A percentile compares a stretch with the other conserved stretches of the same genome.
These are phyloP conservation scores for Domatiomyces globalis DNA, from an alignment of 2,329 filamentous ascomycete species.

Conservation along the genomic window DNA sequence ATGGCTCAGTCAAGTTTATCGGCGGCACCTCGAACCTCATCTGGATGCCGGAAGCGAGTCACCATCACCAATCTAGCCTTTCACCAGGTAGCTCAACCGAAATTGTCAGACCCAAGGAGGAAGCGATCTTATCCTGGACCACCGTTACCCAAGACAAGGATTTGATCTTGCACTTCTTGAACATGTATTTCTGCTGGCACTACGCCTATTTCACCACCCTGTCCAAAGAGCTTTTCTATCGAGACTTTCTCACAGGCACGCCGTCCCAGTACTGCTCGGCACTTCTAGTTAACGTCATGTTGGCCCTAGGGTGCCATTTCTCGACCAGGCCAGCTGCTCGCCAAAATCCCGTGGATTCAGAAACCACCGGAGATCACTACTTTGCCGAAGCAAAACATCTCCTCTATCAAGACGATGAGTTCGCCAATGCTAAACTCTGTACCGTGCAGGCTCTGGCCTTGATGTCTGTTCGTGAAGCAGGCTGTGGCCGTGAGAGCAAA, in stretches of 20 bases:
- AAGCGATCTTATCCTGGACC: conserved; percentile 76
- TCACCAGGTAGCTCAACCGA: conserved; percentile 20
- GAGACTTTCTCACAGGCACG: conserved; percentile 63
- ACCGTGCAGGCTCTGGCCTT: conserved; percentile 87
- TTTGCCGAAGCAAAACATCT: conserved; percentile 85
- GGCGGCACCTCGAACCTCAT: conserved; percentile 90
- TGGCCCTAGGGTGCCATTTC: conserved; percentile 87
- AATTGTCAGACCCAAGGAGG: conserved; percentile 40
- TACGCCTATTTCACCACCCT: conserved; percentile 91
- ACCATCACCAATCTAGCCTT: conserved; percentile 12
- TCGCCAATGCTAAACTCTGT: conserved; percentile 73
- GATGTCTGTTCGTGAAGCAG: conserved; percentile 93
- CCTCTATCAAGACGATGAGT: conserved; percentile 82
- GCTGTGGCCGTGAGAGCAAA: conserved; percentile 83
- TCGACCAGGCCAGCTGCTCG: conserved; percentile 62
- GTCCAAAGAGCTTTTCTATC: conserved; percentile 72
- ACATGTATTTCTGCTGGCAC: conserved; percentile 98
- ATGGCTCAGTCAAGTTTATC: conserved; percentile 79
- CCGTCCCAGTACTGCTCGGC: conserved; percentile 70
- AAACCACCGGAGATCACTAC: conserved; percentile 89
- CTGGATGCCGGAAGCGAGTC: conserved; percentile 48
- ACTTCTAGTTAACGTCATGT: conserved; percentile 81
- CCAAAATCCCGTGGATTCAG: conserved; percentile 55
- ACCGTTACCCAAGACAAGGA: conserved; percentile 65
- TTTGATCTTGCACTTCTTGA: conserved; percentile 72